phyloP scores from a whole-genome alignment of 139 green algal species.

The Yamagishiella unicocca region DNA sequence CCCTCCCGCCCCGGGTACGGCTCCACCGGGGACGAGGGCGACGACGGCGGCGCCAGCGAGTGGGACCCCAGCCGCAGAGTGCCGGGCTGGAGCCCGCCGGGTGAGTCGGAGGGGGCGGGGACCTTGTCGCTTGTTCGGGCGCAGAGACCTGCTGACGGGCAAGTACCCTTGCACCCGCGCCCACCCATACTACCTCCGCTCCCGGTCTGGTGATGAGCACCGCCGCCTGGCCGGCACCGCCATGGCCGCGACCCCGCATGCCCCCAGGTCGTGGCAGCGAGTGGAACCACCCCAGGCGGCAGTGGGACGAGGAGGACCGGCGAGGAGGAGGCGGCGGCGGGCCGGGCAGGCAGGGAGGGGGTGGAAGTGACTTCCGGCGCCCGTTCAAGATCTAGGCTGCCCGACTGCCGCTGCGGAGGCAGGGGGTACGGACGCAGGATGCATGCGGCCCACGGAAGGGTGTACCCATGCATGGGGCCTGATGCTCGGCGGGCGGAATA shows the following conservation, averaged over 20 bases:
- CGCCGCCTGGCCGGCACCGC: too few species aligned
- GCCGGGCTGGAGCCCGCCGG: slow-evolving; percentile 32
- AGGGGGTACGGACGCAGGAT: too few species aligned
- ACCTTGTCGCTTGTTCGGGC: too few species aligned
- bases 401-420: too few species aligned
- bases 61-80: slow-evolving; percentile 11
- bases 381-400: slow-evolving; percentile 49
- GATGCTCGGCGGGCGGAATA: too few species aligned
- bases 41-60: neutral
- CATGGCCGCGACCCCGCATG: neutral
- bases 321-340: neutral
- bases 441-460: too few species aligned
- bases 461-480: too few species aligned
- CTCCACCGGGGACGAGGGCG: slow-evolving; percentile 22
- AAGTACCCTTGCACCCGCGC: too few species aligned
- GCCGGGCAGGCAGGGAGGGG: neutral
- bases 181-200: too few species aligned
- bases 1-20: slow-evolving; percentile 30
- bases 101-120: neutral
- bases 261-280: slow-evolving; percentile 36
- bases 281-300: slow-evolving; percentile 36
- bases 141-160: too few species aligned
- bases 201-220: too few species aligned
- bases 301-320: slow-evolving; percentile 46
- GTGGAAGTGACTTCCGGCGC: slow-evolving; percentile 30